Conservation (phyloP, 2,329 filamentous ascomycete genomes). For the Fusarium sp. region DNA sequence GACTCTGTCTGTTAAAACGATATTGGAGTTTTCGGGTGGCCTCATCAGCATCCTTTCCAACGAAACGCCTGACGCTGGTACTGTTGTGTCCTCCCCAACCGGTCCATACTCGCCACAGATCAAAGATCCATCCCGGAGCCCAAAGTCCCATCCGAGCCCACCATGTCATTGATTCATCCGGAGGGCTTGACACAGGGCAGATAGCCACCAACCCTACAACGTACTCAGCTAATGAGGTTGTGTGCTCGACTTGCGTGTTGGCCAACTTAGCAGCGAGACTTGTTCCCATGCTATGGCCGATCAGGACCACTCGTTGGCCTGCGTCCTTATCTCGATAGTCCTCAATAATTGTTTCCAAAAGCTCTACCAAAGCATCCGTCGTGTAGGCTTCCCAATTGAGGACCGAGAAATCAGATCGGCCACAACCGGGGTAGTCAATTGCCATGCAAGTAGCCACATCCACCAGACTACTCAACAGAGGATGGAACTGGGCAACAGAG, state of each 20-base stretch:
- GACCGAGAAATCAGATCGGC: conserved; percentile 78
- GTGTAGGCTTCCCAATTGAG: conserved; percentile 81
- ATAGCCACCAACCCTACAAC: conserved; percentile 83
- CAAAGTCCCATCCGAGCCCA: conserved; percentile 68
- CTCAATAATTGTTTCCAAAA: conserved; percentile 79
- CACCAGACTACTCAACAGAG: conserved; percentile 80
- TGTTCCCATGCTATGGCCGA: conserved; percentile 92
- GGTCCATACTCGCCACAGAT: conserved; percentile 82
- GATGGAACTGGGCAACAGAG: conserved; percentile 86
- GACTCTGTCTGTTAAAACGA: conserved; percentile 83
- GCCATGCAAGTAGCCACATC: conserved; percentile 84
- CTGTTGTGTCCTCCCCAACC: conserved; percentile 81
- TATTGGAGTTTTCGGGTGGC: conserved; percentile 75
- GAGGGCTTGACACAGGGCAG: conserved; percentile 77
- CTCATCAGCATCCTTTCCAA: conserved; percentile 71
- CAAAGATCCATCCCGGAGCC: conserved; percentile 77
- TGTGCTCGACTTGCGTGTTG: conserved; percentile 53
- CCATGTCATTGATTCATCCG: conserved; percentile 54
- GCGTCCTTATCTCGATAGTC: conserved; percentile 72
- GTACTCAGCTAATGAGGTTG: conserved; percentile 64
- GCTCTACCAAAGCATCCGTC: conserved; percentile 75
- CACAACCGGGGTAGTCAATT: conserved; percentile 91
- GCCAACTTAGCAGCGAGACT: conserved; percentile 79
- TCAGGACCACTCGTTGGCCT: conserved; percentile 77
- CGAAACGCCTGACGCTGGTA: conserved; percentile 80